Evolutionary conservation across 768 basidiomycete genomes (phyloP).

Genomic region (Xanthoconium stramineum): DNA sequence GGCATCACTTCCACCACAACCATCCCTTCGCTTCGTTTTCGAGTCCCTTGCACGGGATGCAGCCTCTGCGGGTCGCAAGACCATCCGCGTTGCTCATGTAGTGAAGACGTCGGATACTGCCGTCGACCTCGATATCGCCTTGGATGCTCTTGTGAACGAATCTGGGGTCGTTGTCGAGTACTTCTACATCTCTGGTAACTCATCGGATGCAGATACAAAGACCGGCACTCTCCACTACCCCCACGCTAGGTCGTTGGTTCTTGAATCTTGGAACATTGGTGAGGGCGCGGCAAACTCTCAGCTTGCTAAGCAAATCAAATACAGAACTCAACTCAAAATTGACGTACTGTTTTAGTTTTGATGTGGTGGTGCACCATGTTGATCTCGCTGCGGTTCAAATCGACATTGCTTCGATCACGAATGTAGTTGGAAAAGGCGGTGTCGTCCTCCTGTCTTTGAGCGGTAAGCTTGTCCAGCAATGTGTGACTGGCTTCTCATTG

Average conservation of each 20-base stretch:
- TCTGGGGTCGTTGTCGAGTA: constrained; percentile 17
- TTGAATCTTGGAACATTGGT: constrained; percentile 19
- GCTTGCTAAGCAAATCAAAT: constrained; percentile 1
- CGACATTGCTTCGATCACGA: constrained; percentile 22
- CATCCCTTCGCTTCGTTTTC: constrained; percentile 16
- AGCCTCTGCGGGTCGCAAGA: constrained; percentile 17
- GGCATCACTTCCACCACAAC: neutral
- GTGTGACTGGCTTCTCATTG: neutral
- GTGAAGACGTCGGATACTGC: constrained; percentile 18
- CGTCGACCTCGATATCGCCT: constrained; percentile 11
- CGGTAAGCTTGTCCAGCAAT: constrained; percentile 8
- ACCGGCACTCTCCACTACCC: constrained; percentile 7
- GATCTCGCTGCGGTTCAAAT: constrained; percentile 19
- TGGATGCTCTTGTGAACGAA: constrained; percentile 18
- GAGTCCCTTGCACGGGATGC: constrained; percentile 17
- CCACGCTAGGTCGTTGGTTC: constrained; percentile 14
- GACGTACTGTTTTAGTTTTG: neutral
- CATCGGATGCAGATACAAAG: constrained; percentile 25
- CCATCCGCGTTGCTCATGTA: constrained; percentile 26
- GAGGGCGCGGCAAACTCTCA: constrained; percentile 1
- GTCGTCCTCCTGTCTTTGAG: constrained; percentile 22
- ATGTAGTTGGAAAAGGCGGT: constrained; percentile 23
- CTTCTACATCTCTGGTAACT: constrained; percentile 14
- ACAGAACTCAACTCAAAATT: fast-evolving
- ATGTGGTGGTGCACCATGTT: constrained; percentile 17